Base-by-base conservation (phyloP, 192 early-diverging fungal species). In the Oehlia diaphana region DNA sequence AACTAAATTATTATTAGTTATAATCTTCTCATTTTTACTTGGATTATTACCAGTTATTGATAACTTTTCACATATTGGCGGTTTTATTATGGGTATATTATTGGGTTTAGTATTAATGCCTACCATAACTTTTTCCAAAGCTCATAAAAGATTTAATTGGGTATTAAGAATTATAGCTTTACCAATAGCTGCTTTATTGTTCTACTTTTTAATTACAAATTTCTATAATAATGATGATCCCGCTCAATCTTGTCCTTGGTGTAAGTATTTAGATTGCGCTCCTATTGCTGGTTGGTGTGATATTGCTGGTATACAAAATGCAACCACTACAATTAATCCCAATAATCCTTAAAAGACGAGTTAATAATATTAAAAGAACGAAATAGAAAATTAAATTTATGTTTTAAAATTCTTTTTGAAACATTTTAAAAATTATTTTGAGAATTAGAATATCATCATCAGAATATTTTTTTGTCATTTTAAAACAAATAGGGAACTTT, bases 21-120 rank as follows among this genome's bases (percentile, higher is more conserved):
- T 92, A 35, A 2, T 91, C 2, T 58, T 95, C 42, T 91, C 92
- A 5, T 87, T 96, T 72, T 84, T 88, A 10, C 79, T 96, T 23
- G 95, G 95, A 0, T 86, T 92, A 49, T 81, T 96, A 6, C 94
- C 95, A 2, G 90, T 85, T 81, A 79, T 95, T 28, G 95, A 96
- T 83, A 96, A 96, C 82, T 94, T 94, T 83, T 94, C 95, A 19
- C 95, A 96, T 87, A 86, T 95, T 63, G 95, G 94, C 53, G 93
- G 94, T 4, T 94, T 92, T 80, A 80, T 92, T 47, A 83, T 82
- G 65, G 94, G 93, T 0, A 79, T 94, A 49, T 63, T 93, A 28
- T 83, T 92, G 10, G 91, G 93, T 16, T 81, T 92, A 7, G 80
- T 94, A 44, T 91, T 95, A 67, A 88, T 94, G 89, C 92, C 94